Evolutionary conservation across 257 asterid species (phyloP), one percentile per base, ranked within the genome.

Genomic region (Fraxinus anomala): DNA sequence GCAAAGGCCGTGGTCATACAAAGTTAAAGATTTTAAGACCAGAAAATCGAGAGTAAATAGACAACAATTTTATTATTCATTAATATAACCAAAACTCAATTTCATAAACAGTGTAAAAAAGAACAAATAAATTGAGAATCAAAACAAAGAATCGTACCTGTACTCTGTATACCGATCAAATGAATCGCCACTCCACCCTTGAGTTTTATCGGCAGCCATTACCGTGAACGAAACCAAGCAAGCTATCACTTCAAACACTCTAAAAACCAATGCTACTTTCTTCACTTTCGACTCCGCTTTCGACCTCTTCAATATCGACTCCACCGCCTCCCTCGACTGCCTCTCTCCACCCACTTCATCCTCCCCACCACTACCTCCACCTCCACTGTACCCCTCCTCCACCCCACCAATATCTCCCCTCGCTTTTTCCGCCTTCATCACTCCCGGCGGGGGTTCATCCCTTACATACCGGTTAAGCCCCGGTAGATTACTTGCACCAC

Each of bases 111-210:
- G 16, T 13, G 14, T 0, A 16, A 44, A 12, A 13, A 16, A 47
- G 59, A 47, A 47, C 7, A 4, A 47, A 47, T 16, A 47, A 14
- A 47, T 47, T 47, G 4, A 47, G 4, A 14, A 47, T 47, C 7
- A 10, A 76, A 14, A 79, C 7, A 0, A 31, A 12, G 72, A 72
- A 28, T 13, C 4, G 21, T 82, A 93, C 99, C 97, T 77, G 81
- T 93, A 95, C 81, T 95, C 99, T 40, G 66, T 86, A 81, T 95
- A 95, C 30, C 98, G 96, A 85, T 93, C 96, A 83, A 51, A 95
- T 2, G 99, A 95, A 81, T 95, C 99, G n/a, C 99, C 98, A 76
- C 90, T 89, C 99, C 99, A 95, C 1, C 99, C 99, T 63, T 88
- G 87, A 67, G 98, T 95, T 80, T 82, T 95, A 83, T 95, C 94